Conservation (phyloP, 1,139 yeast genomes). For the Pichia sp. region DNA sequence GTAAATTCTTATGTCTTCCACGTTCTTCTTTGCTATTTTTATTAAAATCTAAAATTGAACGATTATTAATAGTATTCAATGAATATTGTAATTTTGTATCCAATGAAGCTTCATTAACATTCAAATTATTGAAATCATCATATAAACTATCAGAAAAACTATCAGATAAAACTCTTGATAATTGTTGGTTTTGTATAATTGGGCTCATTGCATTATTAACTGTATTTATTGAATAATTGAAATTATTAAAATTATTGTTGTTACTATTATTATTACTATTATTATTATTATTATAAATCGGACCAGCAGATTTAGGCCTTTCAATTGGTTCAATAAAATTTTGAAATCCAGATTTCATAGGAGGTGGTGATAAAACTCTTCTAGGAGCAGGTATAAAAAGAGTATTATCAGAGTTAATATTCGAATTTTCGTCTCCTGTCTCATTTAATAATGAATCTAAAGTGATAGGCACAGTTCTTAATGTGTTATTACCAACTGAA, state of each 20-base stretch:
- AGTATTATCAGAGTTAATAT: background rate
- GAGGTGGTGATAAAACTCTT: constrained; percentile 14
- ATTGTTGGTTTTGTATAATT: constrained; percentile 13
- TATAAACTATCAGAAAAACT: constrained; percentile 9
- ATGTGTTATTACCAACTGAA: constrained; percentile 20
- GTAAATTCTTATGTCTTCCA: constrained; percentile 10
- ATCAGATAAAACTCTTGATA: constrained; percentile 23
- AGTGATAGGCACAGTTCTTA: constrained; percentile 29
- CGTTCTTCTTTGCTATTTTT: constrained; percentile 14
- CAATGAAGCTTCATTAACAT: constrained; percentile 31
- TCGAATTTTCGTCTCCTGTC: constrained; percentile 2
- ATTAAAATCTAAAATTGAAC: constrained; percentile 51
- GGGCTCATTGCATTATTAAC: constrained; percentile 5
- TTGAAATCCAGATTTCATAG: constrained; percentile 10
- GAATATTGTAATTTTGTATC: constrained; percentile 46
- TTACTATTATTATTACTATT: constrained; percentile 7
- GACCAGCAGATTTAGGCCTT: constrained; percentile 15
- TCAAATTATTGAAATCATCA: background rate
- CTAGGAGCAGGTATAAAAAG: constrained; percentile 10
- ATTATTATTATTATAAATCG: constrained; percentile 6
- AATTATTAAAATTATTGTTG: constrained; percentile 4
- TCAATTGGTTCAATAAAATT: constrained; percentile 9
- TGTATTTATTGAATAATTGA: background rate
- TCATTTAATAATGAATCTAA: constrained; percentile 33
- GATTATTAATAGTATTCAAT: constrained; percentile 53